These are phyloP conservation scores for Epichloe sibirici DNA, from an alignment of 2,329 filamentous ascomycete genomes.

Conservation along the genomic window DNA sequence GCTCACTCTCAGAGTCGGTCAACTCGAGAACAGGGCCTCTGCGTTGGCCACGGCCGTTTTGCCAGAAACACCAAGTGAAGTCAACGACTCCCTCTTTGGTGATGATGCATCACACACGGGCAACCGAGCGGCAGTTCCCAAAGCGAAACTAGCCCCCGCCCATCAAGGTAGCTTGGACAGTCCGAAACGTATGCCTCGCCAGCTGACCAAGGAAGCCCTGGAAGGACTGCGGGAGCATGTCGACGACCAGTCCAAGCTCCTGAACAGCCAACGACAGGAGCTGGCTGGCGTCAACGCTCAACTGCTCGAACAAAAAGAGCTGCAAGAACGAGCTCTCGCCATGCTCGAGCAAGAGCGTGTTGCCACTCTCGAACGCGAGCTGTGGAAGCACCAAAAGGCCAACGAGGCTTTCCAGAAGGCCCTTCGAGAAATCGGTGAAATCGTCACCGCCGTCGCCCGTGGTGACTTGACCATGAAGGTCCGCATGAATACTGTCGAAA, in stretches of 20 bases:
- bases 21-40: conserved; percentile 68
- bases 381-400: conserved; percentile 95
- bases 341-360: conserved; percentile 81
- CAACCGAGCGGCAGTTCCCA: conserved; percentile 28
- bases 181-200: conserved; percentile 26
- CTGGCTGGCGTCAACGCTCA: conserved; percentile 78
- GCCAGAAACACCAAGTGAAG: conserved; percentile 75
- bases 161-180: conserved; percentile 27
- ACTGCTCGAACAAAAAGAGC: conserved; percentile 71
- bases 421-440: conserved; percentile 88
- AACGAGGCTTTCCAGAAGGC: conserved; percentile 99
- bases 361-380: conserved; percentile 76
- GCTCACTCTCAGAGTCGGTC: conserved; percentile 64
- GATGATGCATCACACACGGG: conserved; percentile 34
- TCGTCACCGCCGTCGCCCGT: conserved; percentile 89
- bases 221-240: conserved; percentile 81
- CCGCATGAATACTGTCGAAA: conserved; percentile 86
- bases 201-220: conserved; percentile 70
- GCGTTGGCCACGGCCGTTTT: conserved; percentile 45
- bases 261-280: conserved; percentile 76
- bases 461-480: conserved; percentile 96
- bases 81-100: conserved; percentile 50
- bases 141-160: conserved; percentile 34
- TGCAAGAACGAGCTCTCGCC: conserved; percentile 71
- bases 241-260: conserved; percentile 84